A percentile compares a stretch with the other conserved stretches of the same genome.
Evolutionary conservation across 768 basidiomycete species (phyloP).

Genomic region (Crepidotus variabilis): DNA sequence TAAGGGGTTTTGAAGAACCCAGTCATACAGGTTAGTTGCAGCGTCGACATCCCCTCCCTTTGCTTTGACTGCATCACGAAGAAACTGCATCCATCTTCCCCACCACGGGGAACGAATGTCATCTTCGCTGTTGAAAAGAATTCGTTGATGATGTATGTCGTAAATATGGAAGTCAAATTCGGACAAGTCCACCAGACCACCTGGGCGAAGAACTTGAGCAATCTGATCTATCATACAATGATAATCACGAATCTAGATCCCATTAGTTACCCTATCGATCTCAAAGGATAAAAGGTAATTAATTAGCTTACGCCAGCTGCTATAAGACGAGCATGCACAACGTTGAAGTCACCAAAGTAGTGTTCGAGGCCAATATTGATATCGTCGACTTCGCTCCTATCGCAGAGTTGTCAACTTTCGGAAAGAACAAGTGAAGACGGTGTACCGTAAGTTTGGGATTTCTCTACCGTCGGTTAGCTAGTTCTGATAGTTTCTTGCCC

Average conservation of each 20-base stretch:
- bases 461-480: conserved; percentile 31
- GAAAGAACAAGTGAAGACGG: not conserved
- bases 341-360: conserved; percentile 75
- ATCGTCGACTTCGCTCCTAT: conserved; percentile 79
- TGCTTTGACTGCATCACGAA: conserved; percentile 46
- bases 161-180: conserved; percentile 73
- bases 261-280: conserved; percentile 9
- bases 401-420: conserved; percentile 9
- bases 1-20: conserved; percentile 48
- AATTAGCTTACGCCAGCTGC: conserved; percentile 60
- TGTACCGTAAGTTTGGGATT: conserved; percentile 73
- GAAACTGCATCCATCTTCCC: conserved; percentile 57
- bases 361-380: conserved; percentile 83
- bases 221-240: conserved; percentile 62
- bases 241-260: conserved; percentile 64
- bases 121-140: conserved; percentile 38
- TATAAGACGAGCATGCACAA: conserved; percentile 69
- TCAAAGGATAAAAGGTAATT: conserved; percentile 1
- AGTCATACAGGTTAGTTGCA: conserved; percentile 48
- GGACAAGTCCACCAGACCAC: conserved; percentile 60
- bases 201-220: conserved; percentile 60
- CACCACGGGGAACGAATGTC: conserved; percentile 51
- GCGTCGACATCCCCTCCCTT: conserved; percentile 65
- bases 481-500: not conserved
- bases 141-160: conserved; percentile 39